Conservation (phyloP, 495 filamentous ascomycete genomes). For the Talaromyces wortmannii region DNA sequence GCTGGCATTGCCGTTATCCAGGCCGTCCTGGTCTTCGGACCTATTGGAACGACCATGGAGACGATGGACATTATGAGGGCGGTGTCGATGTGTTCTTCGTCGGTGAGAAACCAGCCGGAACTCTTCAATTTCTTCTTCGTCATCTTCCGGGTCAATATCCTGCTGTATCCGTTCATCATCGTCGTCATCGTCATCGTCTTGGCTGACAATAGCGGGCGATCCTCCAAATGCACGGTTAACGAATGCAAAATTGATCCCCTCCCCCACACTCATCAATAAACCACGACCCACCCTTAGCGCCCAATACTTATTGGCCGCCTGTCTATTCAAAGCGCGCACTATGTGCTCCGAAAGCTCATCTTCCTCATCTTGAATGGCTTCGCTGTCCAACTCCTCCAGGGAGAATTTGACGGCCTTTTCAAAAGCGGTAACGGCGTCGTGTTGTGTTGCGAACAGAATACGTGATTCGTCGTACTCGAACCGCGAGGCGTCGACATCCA, state of each 20-base stretch:
- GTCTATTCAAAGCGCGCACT: constrained; percentile 25
- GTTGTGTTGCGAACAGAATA: constrained; percentile 46
- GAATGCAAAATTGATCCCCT: constrained; percentile 48
- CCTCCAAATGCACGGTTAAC: constrained; percentile 61
- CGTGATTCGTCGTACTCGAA: constrained; percentile 51
- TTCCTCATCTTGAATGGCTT: constrained; percentile 21
- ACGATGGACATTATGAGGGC: too few relatives aligned
- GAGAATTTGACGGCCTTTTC: constrained; percentile 43
- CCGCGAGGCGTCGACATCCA: constrained; percentile 52
- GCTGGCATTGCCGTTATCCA: constrained; percentile 10
- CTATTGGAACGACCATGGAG: background rate
- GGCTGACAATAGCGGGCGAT: constrained; percentile 23
- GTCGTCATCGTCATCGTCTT: constrained; percentile 23
- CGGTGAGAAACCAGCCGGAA: constrained; percentile 14
- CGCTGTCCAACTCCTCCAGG: constrained; percentile 34
- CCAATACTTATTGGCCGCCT: constrained; percentile 50
- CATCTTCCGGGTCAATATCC: constrained; percentile 33
- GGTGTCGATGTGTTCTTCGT: background rate
- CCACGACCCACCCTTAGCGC: constrained; percentile 53
- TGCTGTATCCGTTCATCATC: constrained; percentile 35
- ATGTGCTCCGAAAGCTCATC: constrained; percentile 14
- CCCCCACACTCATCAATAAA: constrained; percentile 53
- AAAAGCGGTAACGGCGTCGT: constrained; percentile 52
- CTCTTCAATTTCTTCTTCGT: constrained; percentile 31
- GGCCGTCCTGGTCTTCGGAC: constrained; percentile 9